phyloP scores from a whole-genome alignment of 2,329 filamentous ascomycete species.

The Fusarium paranaense region DNA sequence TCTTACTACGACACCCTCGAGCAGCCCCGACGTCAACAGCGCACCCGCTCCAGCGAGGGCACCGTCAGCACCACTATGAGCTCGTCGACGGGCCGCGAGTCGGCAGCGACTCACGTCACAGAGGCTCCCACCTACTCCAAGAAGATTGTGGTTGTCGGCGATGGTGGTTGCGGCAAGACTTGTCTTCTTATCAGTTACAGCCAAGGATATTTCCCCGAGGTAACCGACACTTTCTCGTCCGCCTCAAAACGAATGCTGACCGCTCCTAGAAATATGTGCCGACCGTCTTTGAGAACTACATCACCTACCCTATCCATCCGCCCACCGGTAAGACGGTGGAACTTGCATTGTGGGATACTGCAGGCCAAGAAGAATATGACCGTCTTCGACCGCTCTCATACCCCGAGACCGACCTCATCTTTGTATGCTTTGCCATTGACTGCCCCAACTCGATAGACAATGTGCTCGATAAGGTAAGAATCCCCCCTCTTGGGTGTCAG shows the following conservation, averaged over 20 bases:
- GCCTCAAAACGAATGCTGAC: conserved; percentile 13
- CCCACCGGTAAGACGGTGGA: conserved; percentile 94
- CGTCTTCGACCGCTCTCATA: conserved; percentile 94
- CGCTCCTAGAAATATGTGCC: conserved; percentile 92
- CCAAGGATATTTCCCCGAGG: conserved; percentile 98
- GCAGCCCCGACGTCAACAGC: conserved; percentile 59
- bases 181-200: conserved; percentile 99
- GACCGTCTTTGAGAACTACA: conserved; percentile 99
- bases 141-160: conserved; percentile 98
- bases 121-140: conserved; percentile 95
- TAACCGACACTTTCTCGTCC: conserved; percentile 55
- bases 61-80: conserved; percentile 89
- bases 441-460: conserved; percentile 98
- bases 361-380: conserved; percentile 98
- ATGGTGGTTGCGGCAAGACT: conserved; percentile 98
- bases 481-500: not conserved
- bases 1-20: conserved; percentile 61
- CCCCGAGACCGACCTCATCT: conserved; percentile 96
- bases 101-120: conserved; percentile 85
- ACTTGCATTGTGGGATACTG: conserved; percentile 97
- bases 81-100: conserved; percentile 79
- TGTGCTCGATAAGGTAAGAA: conserved; percentile 92
- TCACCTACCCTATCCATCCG: conserved; percentile 92
- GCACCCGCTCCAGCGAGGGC: conserved; percentile 83
- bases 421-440: conserved; percentile 99